Base-by-base conservation (phyloP, 1,139 yeast species). In the Lodderomyces margitis region DNA sequence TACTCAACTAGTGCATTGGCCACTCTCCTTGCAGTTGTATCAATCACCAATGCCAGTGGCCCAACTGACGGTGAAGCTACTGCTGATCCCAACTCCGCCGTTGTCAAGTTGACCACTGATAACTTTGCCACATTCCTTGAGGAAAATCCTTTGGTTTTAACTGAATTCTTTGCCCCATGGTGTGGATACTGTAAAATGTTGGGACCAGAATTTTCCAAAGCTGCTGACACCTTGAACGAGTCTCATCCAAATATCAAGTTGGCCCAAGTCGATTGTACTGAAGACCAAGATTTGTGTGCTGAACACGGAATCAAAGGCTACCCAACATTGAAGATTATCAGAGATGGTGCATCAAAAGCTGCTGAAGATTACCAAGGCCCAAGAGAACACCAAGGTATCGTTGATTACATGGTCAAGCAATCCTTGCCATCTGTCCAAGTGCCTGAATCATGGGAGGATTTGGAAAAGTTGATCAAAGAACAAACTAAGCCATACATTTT, bases 151-250 rank as follows among this genome's bases (percentile, higher is more conserved):
- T 74, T 91, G 54, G 95, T 89, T 20, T 74, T 92, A 54, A 92
- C 96, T 31, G 98, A 92, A 72, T 92, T 92, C 72, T 92, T 82
- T 64, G 98, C 98, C 23, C 98, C 98, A 60, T 92, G 98, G 98
- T 92, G 98, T 75, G 98, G 98, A 17, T 96, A 92, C 71, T 92
- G 98, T 76, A 89, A 92, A 75, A 80, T 80, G 46, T 75, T 92
- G 53, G 98, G 92, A 17, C 98, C 98, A 40, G 92, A 92, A 66
- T 91, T 79, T 61, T 78, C 85, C 52, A 66, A 77, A 56, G 98
- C 98, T 41, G 97, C 98, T 42, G 84, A 87, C 50, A 55, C 62
- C 20, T 75, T 92, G 59, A 78, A 77, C 51, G 81, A 75, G 38
- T 68, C 84, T 49, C 59, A 69, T 52, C 70, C 74, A 36, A 71